Percentiles rank a stretch among this genome's conserved stretches.
phyloP scores from a whole-genome alignment of 2,329 filamentous ascomycete genomes.

The Dothiorella sarmentorum region DNA sequence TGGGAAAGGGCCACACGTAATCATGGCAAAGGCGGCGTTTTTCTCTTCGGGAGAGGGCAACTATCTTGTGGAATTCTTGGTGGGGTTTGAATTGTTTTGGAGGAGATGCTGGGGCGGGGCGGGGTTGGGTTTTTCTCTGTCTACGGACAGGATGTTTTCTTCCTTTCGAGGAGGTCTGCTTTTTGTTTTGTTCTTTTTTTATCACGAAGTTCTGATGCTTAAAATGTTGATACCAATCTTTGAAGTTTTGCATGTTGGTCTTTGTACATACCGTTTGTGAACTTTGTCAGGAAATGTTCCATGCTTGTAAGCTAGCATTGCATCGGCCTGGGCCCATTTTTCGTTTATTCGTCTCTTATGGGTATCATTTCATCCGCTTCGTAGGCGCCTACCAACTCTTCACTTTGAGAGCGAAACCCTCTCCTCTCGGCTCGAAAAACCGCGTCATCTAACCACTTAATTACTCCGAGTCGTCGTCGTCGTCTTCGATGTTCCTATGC shows the following conservation, averaged over 20 bases:
- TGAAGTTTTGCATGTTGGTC: not conserved
- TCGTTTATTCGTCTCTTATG: not conserved
- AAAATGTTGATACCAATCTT: constrained; percentile 8
- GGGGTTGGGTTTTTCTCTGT: not conserved
- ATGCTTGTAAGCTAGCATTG: no score
- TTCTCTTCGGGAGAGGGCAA: not conserved
- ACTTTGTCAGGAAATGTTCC: not conserved
- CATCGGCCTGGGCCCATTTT: no score
- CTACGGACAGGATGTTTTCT: not conserved
- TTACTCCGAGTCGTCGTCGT: not conserved
- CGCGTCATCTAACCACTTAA: not conserved
- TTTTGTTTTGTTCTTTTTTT: not conserved
- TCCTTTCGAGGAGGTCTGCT: not conserved
- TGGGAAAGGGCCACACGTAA: no score
- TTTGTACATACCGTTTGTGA: not conserved
- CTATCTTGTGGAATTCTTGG: not conserved
- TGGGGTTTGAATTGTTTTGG: not conserved
- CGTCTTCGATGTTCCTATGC: no score
- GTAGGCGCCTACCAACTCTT: no score
- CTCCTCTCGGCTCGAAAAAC: no score
- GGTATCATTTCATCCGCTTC: not conserved
- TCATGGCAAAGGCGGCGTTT: no score
- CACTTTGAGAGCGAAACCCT: no score
- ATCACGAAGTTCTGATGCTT: constrained; percentile 5
- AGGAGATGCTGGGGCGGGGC: no score